phyloP scores from a whole-genome alignment of 345 rosid species.

The Fremontodendron californicum region DNA sequence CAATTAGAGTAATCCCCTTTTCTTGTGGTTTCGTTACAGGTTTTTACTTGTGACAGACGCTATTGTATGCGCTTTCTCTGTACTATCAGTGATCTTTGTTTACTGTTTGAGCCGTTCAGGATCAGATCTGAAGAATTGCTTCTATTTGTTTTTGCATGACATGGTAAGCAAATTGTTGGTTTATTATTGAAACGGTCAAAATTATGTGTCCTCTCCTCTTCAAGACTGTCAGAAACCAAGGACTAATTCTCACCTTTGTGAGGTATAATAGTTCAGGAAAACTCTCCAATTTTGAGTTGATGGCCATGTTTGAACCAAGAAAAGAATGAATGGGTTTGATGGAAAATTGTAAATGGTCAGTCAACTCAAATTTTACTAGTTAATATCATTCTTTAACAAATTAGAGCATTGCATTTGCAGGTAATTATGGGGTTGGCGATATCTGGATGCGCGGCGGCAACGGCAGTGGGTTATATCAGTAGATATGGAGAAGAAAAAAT shows the following conservation, averaged over 20 bases:
- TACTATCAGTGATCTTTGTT: slow-evolving; percentile 37
- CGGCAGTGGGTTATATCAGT: slow-evolving; percentile 44
- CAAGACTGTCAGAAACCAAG: not conserved
- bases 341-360: not conserved
- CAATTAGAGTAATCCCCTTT: not conserved
- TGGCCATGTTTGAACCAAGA: not conserved
- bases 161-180: slow-evolving; percentile 33
- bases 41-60: slow-evolving; percentile 42
- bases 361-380: not conserved
- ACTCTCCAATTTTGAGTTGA: not conserved
- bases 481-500: slow-evolving; percentile 38
- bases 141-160: slow-evolving; percentile 44
- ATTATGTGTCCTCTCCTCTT: not conserved
- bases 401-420: slow-evolving; percentile 36
- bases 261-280: not conserved
- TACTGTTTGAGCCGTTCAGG: slow-evolving; percentile 21
- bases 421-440: slow-evolving; percentile 42
- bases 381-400: not conserved
- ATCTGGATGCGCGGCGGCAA: slow-evolving; percentile 56
- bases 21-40: slow-evolving; percentile 28
- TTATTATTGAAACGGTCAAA: not conserved
- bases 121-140: slow-evolving; percentile 21
- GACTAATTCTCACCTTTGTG: not conserved
- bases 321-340: not conserved
- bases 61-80: slow-evolving; percentile 33